phyloP scores from a whole-genome alignment of 2,329 filamentous ascomycete species.

The Ceratocystis smalleyi region DNA sequence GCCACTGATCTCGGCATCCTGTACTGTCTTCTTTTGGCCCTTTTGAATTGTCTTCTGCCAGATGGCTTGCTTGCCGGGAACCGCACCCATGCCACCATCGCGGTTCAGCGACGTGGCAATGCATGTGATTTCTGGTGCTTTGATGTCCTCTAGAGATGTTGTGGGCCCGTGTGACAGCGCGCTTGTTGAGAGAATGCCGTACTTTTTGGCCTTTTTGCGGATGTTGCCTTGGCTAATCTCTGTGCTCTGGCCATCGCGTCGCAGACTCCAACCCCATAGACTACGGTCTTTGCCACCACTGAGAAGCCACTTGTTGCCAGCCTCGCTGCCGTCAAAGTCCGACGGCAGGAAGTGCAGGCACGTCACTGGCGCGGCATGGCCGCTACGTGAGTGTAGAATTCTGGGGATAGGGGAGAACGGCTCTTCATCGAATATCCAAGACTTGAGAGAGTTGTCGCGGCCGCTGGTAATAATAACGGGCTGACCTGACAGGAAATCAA shows the following conservation, averaged over 20 bases:
- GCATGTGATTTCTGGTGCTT: constrained; percentile 80
- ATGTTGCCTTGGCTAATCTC: constrained; percentile 86
- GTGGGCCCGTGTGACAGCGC: constrained; percentile 44
- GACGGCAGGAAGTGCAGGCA: constrained; percentile 73
- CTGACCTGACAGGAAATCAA: constrained; percentile 81
- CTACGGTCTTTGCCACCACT: constrained; percentile 81
- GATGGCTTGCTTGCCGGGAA: constrained; percentile 60
- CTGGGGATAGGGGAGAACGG: constrained; percentile 79
- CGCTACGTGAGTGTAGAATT: constrained; percentile 69
- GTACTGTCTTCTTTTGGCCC: constrained; percentile 43
- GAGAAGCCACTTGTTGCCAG: constrained; percentile 82
- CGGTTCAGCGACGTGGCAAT: constrained; percentile 85
- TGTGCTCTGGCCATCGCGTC: constrained; percentile 81
- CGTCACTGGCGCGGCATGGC: constrained; percentile 75
- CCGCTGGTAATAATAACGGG: constrained; percentile 82
- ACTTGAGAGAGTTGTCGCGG: constrained; percentile 81
- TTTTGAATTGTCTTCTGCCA: constrained; percentile 46
- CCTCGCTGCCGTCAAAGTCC: constrained; percentile 76
- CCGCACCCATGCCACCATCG: constrained; percentile 80
- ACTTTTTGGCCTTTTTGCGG: constrained; percentile 77
- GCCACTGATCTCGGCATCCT: constrained; percentile 55
- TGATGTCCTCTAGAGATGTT: constrained; percentile 56
- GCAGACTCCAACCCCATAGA: constrained; percentile 90
- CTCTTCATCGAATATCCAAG: constrained; percentile 89
- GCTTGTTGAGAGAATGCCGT: constrained; percentile 49